Evolutionary conservation across 75 land plant species (phyloP).

Genomic region (Pinus albicaulis): DNA sequence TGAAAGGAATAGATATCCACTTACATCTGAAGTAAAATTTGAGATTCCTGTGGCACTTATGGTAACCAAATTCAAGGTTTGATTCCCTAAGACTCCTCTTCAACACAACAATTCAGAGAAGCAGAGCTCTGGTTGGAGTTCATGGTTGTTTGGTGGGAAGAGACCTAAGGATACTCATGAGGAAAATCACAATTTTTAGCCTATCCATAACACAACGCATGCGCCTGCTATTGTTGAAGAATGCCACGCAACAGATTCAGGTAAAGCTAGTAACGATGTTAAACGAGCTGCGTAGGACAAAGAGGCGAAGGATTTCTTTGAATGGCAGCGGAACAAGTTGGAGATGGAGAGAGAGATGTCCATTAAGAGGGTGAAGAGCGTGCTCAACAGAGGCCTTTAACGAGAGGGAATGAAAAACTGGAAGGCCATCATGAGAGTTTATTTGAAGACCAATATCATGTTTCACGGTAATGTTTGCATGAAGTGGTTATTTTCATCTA

Average conservation of each 20-base stretch:
- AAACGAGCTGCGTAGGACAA: not conserved
- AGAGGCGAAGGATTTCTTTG: not conserved
- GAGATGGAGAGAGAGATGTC: not conserved
- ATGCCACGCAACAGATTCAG: too few species aligned
- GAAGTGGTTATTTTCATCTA: too few species aligned
- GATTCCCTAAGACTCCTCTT: not conserved
- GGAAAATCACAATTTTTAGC: not conserved
- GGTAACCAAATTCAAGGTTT: not conserved
- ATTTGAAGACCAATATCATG: too few species aligned
- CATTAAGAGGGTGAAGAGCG: slow-evolving; percentile 4
- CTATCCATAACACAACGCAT: too few species aligned
- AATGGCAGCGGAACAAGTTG: not conserved
- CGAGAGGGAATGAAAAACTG: too few species aligned
- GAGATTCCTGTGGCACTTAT: not conserved
- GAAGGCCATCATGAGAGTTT: too few species aligned
- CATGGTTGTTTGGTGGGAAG: not conserved
- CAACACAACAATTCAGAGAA: not conserved
- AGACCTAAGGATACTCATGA: not conserved
- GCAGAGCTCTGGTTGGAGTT: not conserved
- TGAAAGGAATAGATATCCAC: too few species aligned
- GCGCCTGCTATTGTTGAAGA: not conserved
- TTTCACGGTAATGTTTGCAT: too few species aligned
- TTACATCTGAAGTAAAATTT: too few species aligned
- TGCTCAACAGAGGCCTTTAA: not conserved
- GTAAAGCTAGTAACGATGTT: not conserved